phyloP scores from a whole-genome alignment of 345 rosid species.

The Bretschneidera sinensis region DNA sequence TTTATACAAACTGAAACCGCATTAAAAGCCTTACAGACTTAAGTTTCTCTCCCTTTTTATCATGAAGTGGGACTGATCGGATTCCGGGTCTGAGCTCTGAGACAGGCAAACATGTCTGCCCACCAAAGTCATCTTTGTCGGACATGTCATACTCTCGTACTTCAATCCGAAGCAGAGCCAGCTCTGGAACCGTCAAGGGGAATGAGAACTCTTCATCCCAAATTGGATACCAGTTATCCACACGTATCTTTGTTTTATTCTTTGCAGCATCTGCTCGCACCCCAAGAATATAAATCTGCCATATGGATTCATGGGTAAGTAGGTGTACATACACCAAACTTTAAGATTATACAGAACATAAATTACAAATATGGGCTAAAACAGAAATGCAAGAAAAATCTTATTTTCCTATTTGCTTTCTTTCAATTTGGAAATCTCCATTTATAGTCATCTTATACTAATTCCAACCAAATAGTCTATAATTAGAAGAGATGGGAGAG shows the following conservation, averaged over 20 bases:
- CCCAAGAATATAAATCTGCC: slow-evolving; percentile 64
- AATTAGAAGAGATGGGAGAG: too few species aligned
- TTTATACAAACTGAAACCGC: slow-evolving; percentile 36
- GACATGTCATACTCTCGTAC: slow-evolving; percentile 74
- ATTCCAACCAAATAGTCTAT: too few species aligned
- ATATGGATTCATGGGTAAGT: neutral
- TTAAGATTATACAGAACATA: too few species aligned
- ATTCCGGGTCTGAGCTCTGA: slow-evolving; percentile 61
- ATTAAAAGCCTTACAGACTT: slow-evolving; percentile 65
- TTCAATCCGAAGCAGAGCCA: slow-evolving; percentile 78
- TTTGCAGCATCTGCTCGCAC: slow-evolving; percentile 66
- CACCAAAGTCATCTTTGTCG: slow-evolving; percentile 80
- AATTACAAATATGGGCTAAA: too few species aligned
- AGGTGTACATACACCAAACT: too few species aligned
- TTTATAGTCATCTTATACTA: too few species aligned
- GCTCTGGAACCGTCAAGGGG: slow-evolving; percentile 70
- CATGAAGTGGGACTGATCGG: slow-evolving; percentile 61
- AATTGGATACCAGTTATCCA: slow-evolving; percentile 76
- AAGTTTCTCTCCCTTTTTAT: slow-evolving; percentile 54
- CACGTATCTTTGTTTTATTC: slow-evolving; percentile 61
- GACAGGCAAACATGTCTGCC: slow-evolving; percentile 84
- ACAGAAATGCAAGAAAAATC: too few species aligned
- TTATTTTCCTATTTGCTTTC: too few species aligned
- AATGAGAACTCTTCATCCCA: slow-evolving; percentile 87
- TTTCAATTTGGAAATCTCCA: too few species aligned